A percentile compares a stretch with the other conserved stretches of the same genome.
These are phyloP conservation scores for Cytospora schulzeri DNA, from an alignment of 2,329 filamentous ascomycete species.

Conservation along the genomic window DNA sequence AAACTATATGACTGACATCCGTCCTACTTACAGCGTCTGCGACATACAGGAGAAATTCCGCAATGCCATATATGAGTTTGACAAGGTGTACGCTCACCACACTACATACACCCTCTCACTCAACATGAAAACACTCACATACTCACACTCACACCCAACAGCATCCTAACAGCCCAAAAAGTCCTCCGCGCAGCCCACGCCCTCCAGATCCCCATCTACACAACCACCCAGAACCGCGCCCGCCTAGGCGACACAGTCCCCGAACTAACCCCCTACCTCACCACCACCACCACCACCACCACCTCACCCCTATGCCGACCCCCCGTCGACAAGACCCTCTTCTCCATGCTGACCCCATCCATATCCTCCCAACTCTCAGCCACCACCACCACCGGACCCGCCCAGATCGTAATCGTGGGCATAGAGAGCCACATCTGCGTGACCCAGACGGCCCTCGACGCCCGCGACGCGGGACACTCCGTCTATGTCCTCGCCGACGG, in stretches of 20 bases:
- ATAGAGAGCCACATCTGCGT: conserved; percentile 96
- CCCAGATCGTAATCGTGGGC: conserved; percentile 76
- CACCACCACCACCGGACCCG: conserved; percentile 33
- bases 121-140: neutral
- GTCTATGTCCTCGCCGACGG: conserved; percentile 90
- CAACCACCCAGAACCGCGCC: conserved; percentile 80
- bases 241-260: conserved; percentile 80
- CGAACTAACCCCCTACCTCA: conserved; percentile 63
- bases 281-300: conserved; percentile 50
- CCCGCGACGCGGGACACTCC: conserved; percentile 71
- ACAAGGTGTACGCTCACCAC: conserved; percentile 65
- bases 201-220: conserved; percentile 76
- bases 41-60: conserved; percentile 95
- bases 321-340: conserved; percentile 81
- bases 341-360: conserved; percentile 82
- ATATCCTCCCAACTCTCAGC: conserved; percentile 48
- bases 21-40: conserved; percentile 66
- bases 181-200: conserved; percentile 65
- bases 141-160: conserved; percentile 36
- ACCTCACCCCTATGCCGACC: conserved; percentile 39
- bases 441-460: conserved; percentile 85
- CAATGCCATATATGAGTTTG: conserved; percentile 78
- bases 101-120: neutral
- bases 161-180: conserved; percentile 68
- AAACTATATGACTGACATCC: neutral